Evolutionary conservation across 2,329 filamentous ascomycete genomes (phyloP), one percentile per base, ranked within the genome.

Genomic region (Lasiodiplodia theobromae): DNA sequence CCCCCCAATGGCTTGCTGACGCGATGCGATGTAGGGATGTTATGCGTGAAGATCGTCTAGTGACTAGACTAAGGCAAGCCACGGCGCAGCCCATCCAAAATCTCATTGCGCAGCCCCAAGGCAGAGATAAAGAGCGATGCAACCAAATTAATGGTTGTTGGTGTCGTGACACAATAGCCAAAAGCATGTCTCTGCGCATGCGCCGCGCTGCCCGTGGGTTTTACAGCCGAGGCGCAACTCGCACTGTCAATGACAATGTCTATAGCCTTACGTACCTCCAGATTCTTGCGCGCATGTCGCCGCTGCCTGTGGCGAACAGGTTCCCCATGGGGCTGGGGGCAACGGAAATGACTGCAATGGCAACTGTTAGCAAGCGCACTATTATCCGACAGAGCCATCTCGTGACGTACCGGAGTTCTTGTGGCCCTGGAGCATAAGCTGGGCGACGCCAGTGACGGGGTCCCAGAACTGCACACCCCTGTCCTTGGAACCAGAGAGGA

Each of bases 391-490:
- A 21, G 64, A 57, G 68, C 31, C 4, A 53, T 56, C 28, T 34
- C 28, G 34, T 14, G 31, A 81, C 85, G 75, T 80, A 89, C 88
- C 88, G 12, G 93, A 97, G 82, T 98, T 98, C 86, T 98, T 98
- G 80, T 99, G 96, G 31, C 96, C 96, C 81, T 98, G 96, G 71
- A 99, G 87, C 96, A 98, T 98, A 79, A 99, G 91, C 82, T 98
- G 95, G 1, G 95, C 96, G 73, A 92, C 91, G 44, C 95, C 96
- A 23, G 94, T 97, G 75, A 91, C 88, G 23, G 96, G 95, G 77
- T 99, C 95, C 96, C 96, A 99, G 86, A 99, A 98, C 78, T 98
- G 96, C 25, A 99, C 96, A 60, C 96, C 95, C 64, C 96, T 89
- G 77, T 99, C 96, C 85, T 99, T 99, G 71, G 94, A 97, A 54